Percentiles rank a stretch among this genome's conserved stretches.
These are phyloP conservation scores for Globisporangium emineosum DNA, from an alignment of 352 stramenopile species.

Conservation along the genomic window DNA sequence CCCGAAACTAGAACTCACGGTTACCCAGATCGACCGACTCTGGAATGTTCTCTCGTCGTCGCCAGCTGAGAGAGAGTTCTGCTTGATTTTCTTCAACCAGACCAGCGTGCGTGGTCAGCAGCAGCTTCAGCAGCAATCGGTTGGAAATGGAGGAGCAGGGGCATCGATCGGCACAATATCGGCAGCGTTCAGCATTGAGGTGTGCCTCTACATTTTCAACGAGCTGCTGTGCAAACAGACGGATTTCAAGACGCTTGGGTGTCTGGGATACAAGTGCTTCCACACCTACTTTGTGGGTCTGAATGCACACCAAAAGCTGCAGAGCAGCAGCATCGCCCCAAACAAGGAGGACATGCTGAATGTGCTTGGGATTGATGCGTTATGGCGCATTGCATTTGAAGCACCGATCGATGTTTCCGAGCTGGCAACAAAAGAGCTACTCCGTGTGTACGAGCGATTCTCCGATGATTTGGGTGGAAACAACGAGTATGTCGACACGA, in stretches of 20 bases:
- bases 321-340: constrained; percentile 5
- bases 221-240: constrained; percentile 79
- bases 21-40: constrained; percentile 70
- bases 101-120: constrained; percentile 49
- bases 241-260: constrained; percentile 66
- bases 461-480: constrained; percentile 30
- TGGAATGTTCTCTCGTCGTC: constrained; percentile 77
- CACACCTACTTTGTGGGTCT: constrained; percentile 84
- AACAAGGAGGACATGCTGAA: constrained; percentile 27
- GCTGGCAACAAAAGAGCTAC: constrained; percentile 70
- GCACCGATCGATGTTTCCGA: constrained; percentile 72
- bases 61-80: constrained; percentile 73
- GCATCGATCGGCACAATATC: constrained; percentile 43
- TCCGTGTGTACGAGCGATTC: constrained; percentile 77
- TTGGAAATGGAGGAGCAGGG: constrained; percentile 17
- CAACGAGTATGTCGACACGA: constrained; percentile 31
- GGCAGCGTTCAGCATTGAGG: constrained; percentile 69
- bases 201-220: constrained; percentile 83
- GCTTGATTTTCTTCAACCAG: constrained; percentile 84
- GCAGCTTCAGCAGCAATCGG: constrained; percentile 23
- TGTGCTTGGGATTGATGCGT: constrained; percentile 72
- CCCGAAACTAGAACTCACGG: constrained; percentile 65
- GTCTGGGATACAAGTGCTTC: constrained; percentile 84
- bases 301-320: constrained; percentile 57
- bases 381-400: constrained; percentile 84